phyloP scores from a whole-genome alignment of 2,329 filamentous ascomycete species.

The Aaosphaeria arxii region DNA sequence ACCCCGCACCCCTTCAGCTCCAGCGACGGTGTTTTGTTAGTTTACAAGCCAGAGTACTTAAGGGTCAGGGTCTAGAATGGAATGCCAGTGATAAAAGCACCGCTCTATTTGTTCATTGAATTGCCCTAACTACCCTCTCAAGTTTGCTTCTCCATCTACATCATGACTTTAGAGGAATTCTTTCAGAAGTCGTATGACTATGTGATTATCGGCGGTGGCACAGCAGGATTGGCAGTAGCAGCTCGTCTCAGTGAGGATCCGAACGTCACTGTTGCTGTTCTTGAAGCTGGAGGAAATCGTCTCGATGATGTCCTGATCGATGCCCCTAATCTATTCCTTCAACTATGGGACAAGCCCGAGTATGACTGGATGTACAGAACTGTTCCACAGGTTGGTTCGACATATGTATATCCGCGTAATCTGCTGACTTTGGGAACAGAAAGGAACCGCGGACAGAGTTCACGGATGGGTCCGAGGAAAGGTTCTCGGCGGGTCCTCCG shows the following conservation, averaged over 20 bases:
- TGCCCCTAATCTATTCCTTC: conserved; percentile 20
- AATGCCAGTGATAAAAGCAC: too few relatives aligned
- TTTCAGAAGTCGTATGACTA: conserved; percentile 22
- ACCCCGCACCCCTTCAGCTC: too few relatives aligned
- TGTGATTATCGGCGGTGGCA: conserved; percentile 25
- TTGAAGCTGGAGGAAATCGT: conserved; percentile 22
- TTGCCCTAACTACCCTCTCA: background rate
- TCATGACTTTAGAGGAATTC: conserved; percentile 22
- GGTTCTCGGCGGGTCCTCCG: conserved; percentile 37
- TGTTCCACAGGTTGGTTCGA: conserved; percentile 22
- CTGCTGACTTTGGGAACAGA: conserved; percentile 10
- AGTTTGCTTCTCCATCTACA: background rate
- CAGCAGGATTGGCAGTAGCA: conserved; percentile 27
- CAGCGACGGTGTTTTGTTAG: too few relatives aligned
- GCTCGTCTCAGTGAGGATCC: conserved; percentile 25
- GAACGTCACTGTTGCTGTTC: conserved; percentile 19
- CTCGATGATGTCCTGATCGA: conserved; percentile 26
- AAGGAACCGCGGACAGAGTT: conserved; percentile 15
- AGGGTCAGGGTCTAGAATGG: too few relatives aligned
- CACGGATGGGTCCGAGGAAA: conserved; percentile 28
- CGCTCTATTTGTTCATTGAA: too few relatives aligned
- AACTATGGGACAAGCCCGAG: conserved; percentile 23
- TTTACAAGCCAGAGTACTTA: too few relatives aligned
- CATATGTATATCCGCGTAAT: background rate
- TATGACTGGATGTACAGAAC: conserved; percentile 31